A percentile compares a stretch with the other conserved stretches of the same genome.
Conservation (phyloP, 176 grass and related monocot genomes). For the Triticum timopheevii region DNA sequence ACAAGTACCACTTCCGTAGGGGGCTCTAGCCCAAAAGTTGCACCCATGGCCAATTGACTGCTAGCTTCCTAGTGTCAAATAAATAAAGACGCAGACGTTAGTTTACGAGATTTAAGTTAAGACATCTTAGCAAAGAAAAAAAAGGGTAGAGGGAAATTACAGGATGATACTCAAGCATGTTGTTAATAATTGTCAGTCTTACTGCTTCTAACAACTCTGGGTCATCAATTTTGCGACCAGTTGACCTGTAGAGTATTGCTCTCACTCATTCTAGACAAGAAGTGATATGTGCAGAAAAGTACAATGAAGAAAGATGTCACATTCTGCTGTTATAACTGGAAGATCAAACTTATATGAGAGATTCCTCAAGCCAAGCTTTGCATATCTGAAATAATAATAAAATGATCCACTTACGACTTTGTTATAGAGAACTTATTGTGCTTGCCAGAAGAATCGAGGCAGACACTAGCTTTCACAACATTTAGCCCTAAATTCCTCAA, state of each 20-base stretch:
- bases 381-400: constrained; percentile 21
- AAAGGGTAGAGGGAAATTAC: constrained; percentile 45
- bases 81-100: neutral
- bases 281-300: constrained; percentile 44
- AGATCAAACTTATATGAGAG: constrained; percentile 32
- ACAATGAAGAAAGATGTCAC: constrained; percentile 39
- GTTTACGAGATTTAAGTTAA: constrained; percentile 4
- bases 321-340: constrained; percentile 16
- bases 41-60: constrained; percentile 92
- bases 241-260: constrained; percentile 74
- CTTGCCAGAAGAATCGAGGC: constrained; percentile 89
- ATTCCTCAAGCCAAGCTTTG: constrained; percentile 29
- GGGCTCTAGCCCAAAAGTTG: constrained; percentile 84
- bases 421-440: constrained; percentile 87
- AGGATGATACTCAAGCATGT: constrained; percentile 92
- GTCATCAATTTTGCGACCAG: constrained; percentile 91
- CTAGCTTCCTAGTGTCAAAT: constrained; percentile 76
- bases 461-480: constrained; percentile 93
- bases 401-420: constrained; percentile 65
- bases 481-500: constrained; percentile 88
- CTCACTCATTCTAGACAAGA: constrained; percentile 60
- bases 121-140: constrained; percentile 17
- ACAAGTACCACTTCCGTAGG: constrained; percentile 57
- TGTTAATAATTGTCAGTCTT: constrained; percentile 94
- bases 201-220: constrained; percentile 94